Evolutionary conservation across 768 basidiomycete genomes (phyloP), one percentile per base, ranked within the genome.

Genomic region (Boletus rex-veris): DNA sequence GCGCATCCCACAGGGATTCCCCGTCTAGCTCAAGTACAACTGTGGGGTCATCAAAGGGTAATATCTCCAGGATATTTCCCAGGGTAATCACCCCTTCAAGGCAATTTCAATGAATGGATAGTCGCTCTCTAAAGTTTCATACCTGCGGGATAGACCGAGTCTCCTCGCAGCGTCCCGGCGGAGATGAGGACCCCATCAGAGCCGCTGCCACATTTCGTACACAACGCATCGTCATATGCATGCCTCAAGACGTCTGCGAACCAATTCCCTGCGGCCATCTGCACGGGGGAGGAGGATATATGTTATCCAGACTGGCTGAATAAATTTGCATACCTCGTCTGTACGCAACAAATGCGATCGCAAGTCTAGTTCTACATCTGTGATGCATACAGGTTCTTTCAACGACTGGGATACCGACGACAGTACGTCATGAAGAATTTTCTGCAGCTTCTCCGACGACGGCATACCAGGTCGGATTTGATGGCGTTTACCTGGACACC

Each of bases 21-120:
- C 93, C 92, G 58, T 90, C 84, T 15, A 96, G 67, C 66, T 93
- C 86, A 11, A 93, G 61, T 4, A 92, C 90, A 6, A 97, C 80
- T 15, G 87, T 74, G 3, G 92, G 86, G 61, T 96, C 93, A 51
- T 89, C 86, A 55, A 93, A 96, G 0, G 93, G 93, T 28, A 96
- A 70, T 18, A 95, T 92, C 65, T 94, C 93, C 37, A 94, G 64
- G 50, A 95, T 86, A 65, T 97, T 86, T 0, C 93, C 92, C 1
- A 97, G 75, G 5, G 86, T 93, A 48, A 97, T 74, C 30, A 78
- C 67, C 0, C 93, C 67, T 89, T 88, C 44, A 12, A 45, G 2
- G 24, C 46, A 8, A 35, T 39, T 21, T 61, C 14, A 55, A 57
- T 49, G 38, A 11, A 33, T 3, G 11, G 7, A 45, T 39, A 19